Evolutionary conservation across 2,329 filamentous ascomycete genomes (phyloP).

Genomic region (Mycosphaerella sp.): DNA sequence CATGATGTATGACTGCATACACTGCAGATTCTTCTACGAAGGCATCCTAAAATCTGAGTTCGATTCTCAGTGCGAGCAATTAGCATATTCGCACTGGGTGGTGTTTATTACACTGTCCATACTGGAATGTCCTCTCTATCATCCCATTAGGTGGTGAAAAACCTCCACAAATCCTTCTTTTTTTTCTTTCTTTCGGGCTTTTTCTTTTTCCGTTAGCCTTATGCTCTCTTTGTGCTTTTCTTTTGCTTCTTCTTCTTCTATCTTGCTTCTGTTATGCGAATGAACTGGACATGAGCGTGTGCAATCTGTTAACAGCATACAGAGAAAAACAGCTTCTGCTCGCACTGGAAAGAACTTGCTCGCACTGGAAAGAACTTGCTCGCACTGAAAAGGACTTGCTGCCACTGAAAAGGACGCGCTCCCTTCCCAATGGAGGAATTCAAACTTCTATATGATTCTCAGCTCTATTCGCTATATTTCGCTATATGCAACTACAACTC

Average conservation of each 20-base stretch:
- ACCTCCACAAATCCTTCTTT: background rate
- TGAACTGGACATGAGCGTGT: too few relatives aligned
- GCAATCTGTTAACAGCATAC: too few relatives aligned
- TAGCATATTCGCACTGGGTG: background rate
- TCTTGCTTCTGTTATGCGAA: too few relatives aligned
- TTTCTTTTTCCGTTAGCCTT: too few relatives aligned
- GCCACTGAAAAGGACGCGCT: too few relatives aligned
- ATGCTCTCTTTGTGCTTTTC: background rate
- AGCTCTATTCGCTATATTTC: constrained; percentile 4
- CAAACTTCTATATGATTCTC: background rate
- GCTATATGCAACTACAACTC: constrained; percentile 21
- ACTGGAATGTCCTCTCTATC: background rate
- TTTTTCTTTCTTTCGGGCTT: background rate
- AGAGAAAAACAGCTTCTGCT: too few relatives aligned
- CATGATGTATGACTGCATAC: constrained; percentile 10
- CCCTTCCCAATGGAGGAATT: too few relatives aligned
- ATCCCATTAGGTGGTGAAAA: constrained; percentile 10
- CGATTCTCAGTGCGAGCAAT: constrained; percentile 16
- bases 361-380: too few relatives aligned
- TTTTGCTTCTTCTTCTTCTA: too few relatives aligned
- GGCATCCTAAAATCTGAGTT: constrained; percentile 23
- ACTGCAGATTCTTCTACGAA: constrained; percentile 13
- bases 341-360: too few relatives aligned
- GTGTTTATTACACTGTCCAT: background rate
- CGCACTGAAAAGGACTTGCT: too few relatives aligned